Conservation (phyloP, 2,329 filamentous ascomycete species). For the Phaeosphaeria sp. region DNA sequence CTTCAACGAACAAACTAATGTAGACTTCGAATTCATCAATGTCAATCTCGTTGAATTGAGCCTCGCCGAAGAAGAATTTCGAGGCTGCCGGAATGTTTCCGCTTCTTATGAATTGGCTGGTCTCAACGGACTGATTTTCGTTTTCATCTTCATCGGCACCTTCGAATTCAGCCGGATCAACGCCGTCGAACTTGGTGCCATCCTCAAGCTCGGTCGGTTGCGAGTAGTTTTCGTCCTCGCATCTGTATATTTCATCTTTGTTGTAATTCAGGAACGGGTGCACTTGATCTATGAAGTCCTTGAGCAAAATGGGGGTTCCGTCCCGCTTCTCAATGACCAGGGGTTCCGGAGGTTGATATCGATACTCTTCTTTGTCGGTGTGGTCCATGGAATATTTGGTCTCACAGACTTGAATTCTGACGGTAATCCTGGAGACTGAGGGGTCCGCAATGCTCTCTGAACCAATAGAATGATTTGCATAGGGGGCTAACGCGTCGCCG, state of each 20-base stretch:
- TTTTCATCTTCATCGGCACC: constrained; percentile 2
- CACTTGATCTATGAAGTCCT: constrained; percentile 12
- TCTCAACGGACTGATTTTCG: background rate
- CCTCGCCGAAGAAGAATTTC: constrained; percentile 7
- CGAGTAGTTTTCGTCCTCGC: constrained; percentile 10
- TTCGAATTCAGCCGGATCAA: constrained; percentile 1
- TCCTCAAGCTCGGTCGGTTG: constrained; percentile 2
- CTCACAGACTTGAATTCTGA: constrained; percentile 1
- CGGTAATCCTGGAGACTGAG: constrained; percentile 4
- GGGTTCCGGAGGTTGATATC: constrained; percentile 12
- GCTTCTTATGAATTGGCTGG: constrained; percentile 5
- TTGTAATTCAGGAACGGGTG: constrained; percentile 8
- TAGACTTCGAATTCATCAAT: background rate
- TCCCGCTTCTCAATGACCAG: constrained; percentile 13
- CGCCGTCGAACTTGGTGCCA: background rate
- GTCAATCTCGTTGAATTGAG: constrained; percentile 3
- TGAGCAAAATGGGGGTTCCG: constrained; percentile 7
- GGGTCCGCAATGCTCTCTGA: constrained; percentile 12
- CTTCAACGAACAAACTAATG: background rate
- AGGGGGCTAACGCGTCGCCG: constrained; percentile 4
- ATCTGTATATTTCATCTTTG: constrained; percentile 6
- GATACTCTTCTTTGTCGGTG: constrained; percentile 8
- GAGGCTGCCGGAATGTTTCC: constrained; percentile 4
- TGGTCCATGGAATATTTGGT: constrained; percentile 7
- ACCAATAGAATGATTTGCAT: constrained; percentile 8